Percentiles rank a stretch among this genome's conserved stretches.
Evolutionary conservation across 2,329 filamentous ascomycete species (phyloP).

Genomic region (Colletotrichum scovillei): DNA sequence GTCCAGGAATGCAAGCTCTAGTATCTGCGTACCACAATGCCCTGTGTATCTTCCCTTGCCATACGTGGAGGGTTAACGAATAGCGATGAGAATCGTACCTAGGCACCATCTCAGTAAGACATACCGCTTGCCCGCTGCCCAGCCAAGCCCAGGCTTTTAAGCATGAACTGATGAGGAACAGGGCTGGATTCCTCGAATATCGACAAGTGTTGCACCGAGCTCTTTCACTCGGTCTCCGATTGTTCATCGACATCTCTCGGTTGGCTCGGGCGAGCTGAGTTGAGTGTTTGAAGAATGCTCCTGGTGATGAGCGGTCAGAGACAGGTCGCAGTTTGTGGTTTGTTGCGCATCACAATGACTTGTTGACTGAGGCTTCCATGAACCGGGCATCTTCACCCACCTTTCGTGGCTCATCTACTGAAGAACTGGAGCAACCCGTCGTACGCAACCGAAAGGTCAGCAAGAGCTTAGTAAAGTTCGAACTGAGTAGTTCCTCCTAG

Average conservation of each 20-base stretch:
- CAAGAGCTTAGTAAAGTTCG: neutral
- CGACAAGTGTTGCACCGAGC: slow-evolving; percentile 7
- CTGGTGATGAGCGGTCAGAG: neutral
- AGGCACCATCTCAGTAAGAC: neutral
- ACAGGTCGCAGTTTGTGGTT: slow-evolving; percentile 12
- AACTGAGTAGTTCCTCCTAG: neutral
- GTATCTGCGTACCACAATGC: neutral
- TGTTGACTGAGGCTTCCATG: slow-evolving; percentile 16
- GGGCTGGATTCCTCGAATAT: slow-evolving; percentile 16
- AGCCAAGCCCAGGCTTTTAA: neutral
- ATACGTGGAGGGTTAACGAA: slow-evolving; percentile 6
- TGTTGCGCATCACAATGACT: slow-evolving; percentile 30
- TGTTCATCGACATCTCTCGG: neutral
- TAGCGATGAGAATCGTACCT: neutral
- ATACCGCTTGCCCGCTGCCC: neutral
- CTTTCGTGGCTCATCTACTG: slow-evolving; percentile 7
- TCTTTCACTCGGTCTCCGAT: slow-evolving; percentile 6
- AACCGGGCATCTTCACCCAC: neutral
- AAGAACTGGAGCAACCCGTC: slow-evolving; percentile 24
- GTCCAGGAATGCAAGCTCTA: slow-evolving; percentile 17
- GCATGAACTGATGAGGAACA: slow-evolving; percentile 9
- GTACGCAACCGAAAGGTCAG: slow-evolving; percentile 19
- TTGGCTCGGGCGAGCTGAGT: neutral
- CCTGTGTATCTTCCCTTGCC: neutral
- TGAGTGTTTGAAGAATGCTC: neutral